Conservation (phyloP, 129 eudicot genomes). For the Ambrosia artemisiifolia region DNA sequence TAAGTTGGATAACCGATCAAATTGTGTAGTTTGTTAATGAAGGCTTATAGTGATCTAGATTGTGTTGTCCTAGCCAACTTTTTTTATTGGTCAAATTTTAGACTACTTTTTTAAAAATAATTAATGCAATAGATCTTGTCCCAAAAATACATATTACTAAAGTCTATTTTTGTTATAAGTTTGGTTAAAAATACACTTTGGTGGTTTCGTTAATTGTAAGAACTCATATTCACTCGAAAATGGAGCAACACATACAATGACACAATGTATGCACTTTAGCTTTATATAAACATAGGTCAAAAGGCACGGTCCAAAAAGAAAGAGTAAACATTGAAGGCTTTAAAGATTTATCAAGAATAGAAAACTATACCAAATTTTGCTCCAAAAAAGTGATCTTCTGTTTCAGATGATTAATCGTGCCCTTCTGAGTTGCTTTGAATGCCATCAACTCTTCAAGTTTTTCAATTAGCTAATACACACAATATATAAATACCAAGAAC, state of each 20-base stretch:
- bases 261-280: neutral
- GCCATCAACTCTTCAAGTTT: constrained; percentile 56
- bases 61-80: too few species aligned
- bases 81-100: too few species aligned
- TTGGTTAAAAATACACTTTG: too few species aligned
- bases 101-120: too few species aligned
- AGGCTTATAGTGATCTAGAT: too few species aligned
- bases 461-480: constrained; percentile 39
- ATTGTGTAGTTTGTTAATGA: too few species aligned
- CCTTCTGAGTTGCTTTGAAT: constrained; percentile 40
- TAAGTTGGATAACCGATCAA: too few species aligned
- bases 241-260: neutral
- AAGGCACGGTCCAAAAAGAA: neutral
- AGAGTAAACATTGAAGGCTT: neutral
- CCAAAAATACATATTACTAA: too few species aligned
- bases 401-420: constrained; percentile 42
- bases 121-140: too few species aligned
- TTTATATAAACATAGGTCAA: constrained; percentile 1
- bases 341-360: constrained; percentile 1
- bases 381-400: constrained; percentile 43
- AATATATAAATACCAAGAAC: constrained; percentile 3
- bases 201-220: too few species aligned
- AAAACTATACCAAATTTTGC: constrained; percentile 55
- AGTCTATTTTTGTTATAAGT: too few species aligned
- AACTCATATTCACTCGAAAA: too few species aligned